Evolutionary conservation across 441 rosid genomes (phyloP).

Genomic region (Melastoma candidum): DNA sequence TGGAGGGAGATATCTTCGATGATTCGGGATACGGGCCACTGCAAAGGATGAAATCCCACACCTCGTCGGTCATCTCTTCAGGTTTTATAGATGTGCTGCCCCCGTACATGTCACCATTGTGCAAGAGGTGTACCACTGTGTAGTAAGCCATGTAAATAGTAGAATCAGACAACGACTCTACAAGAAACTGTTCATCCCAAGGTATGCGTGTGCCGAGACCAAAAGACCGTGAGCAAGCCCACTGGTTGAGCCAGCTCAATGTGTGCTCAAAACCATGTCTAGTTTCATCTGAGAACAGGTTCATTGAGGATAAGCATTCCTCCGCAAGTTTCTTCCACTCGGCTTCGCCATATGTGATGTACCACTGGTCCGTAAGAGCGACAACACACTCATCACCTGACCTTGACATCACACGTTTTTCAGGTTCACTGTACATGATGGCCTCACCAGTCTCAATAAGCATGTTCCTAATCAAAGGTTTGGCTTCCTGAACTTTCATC

Average conservation of each 20-base stretch:
- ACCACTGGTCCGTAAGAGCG: slow-evolving; percentile 98
- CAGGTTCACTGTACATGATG: slow-evolving; percentile 81
- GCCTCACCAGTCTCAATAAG: slow-evolving; percentile 73
- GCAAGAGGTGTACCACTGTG: slow-evolving; percentile 74
- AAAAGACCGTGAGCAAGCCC: slow-evolving; percentile 97
- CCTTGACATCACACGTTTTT: slow-evolving; percentile 85
- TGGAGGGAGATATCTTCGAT: slow-evolving; percentile 46
- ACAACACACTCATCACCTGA: slow-evolving; percentile 98
- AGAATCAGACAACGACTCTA: slow-evolving; percentile 88
- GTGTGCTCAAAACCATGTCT: slow-evolving; percentile 84
- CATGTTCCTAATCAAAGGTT: slow-evolving; percentile 55
- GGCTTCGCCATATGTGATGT: slow-evolving; percentile 74
- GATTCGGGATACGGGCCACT: slow-evolving; percentile 58
- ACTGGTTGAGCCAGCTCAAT: slow-evolving; percentile 87
- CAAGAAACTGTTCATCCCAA: slow-evolving; percentile 86
- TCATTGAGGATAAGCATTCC: slow-evolving; percentile 76
- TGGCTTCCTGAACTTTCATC: slow-evolving; percentile 71
- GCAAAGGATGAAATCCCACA: slow-evolving; percentile 84
- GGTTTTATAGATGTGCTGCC: slow-evolving; percentile 37
- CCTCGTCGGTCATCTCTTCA: slow-evolving; percentile 79
- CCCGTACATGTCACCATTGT: slow-evolving; percentile 73
- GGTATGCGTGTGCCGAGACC: slow-evolving; percentile 96
- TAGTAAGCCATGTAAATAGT: slow-evolving; percentile 95
- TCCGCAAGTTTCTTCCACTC: slow-evolving; percentile 74
- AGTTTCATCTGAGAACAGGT: slow-evolving; percentile 74